phyloP scores from a whole-genome alignment of 768 basidiomycete species.

The Mycena galericulata region DNA sequence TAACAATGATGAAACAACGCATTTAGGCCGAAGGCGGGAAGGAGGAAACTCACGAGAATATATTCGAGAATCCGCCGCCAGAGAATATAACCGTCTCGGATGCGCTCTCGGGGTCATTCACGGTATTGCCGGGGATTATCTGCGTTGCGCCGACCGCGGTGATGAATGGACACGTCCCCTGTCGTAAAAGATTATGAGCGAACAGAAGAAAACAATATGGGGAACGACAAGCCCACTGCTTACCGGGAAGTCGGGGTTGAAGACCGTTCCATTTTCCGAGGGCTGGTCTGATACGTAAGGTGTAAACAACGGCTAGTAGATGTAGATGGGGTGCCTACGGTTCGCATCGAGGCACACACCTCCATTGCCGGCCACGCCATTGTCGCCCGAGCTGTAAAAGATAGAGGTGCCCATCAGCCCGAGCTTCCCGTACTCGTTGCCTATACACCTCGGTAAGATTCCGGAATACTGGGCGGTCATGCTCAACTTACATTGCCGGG shows the following conservation, averaged over 20 bases:
- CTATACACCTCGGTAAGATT: no score
- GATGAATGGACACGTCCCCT: conserved; percentile 52
- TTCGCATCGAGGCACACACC: conserved; percentile 56
- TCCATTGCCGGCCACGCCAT: conserved; percentile 59
- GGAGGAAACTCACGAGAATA: neutral
- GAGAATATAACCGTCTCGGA: conserved; percentile 43
- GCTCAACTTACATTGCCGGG: conserved; percentile 54
- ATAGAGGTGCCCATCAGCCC: conserved; percentile 71
- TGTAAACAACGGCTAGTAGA: conserved; percentile 33
- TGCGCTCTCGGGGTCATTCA: conserved; percentile 47
- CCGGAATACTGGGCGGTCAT: no score
- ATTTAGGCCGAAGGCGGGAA: neutral
- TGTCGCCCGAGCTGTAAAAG: conserved; percentile 69
- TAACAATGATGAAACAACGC: no score
- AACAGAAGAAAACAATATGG: no score
- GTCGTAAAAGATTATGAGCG: no score
- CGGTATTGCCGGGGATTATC: conserved; percentile 43
- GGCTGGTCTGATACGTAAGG: no score
- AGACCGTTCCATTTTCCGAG: no score
- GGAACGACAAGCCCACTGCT: no score
- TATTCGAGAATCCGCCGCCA: conserved; percentile 54
- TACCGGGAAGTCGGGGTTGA: no score
- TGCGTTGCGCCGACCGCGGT: conserved; percentile 63
- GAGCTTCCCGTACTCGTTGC: conserved; percentile 56
- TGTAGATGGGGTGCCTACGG: conserved; percentile 53